phyloP scores from a whole-genome alignment of 352 stramenopile genomes.

The Globisporangium rhizosaccharum region DNA sequence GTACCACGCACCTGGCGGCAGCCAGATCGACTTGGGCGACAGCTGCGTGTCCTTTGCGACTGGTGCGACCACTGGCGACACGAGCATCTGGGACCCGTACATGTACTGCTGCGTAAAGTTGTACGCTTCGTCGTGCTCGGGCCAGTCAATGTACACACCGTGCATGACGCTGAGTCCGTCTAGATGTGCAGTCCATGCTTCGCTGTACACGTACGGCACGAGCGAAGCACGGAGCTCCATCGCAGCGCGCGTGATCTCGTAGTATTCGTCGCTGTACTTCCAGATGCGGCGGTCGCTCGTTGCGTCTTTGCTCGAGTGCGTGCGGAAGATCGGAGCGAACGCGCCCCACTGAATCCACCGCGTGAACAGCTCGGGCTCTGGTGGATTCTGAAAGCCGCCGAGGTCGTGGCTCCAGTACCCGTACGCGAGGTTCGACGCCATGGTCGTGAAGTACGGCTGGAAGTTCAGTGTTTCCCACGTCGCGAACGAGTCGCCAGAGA shows the following conservation, averaged over 20 bases:
- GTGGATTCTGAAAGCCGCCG: slow-evolving; percentile 25
- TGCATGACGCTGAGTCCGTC: slow-evolving; percentile 27
- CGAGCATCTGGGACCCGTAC: slow-evolving; percentile 32
- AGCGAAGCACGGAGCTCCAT: slow-evolving; percentile 27
- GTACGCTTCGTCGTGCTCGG: slow-evolving; percentile 32
- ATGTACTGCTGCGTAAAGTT: slow-evolving; percentile 31
- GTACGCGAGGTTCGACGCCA: slow-evolving; percentile 40
- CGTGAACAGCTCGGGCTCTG: slow-evolving; percentile 29
- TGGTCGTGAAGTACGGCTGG: slow-evolving; percentile 46
- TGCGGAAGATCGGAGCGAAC: slow-evolving; percentile 33
- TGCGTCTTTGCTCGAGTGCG: slow-evolving; percentile 32
- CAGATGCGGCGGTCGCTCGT: slow-evolving; percentile 26
- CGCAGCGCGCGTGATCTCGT: slow-evolving; percentile 21
- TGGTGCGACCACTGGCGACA: slow-evolving; percentile 31
- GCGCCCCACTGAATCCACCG: slow-evolving; percentile 44
- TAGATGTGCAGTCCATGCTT: slow-evolving; percentile 19
- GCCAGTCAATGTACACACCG: slow-evolving; percentile 37
- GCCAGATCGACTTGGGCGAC: slow-evolving; percentile 24
- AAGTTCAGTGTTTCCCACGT: slow-evolving; percentile 32
- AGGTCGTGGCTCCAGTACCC: slow-evolving; percentile 49
- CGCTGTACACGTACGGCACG: slow-evolving; percentile 46
- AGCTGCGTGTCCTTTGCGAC: slow-evolving; percentile 20
- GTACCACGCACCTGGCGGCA: slow-evolving; percentile 43
- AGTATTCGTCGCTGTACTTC: slow-evolving; percentile 25
- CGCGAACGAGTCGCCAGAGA: slow-evolving; percentile 38